Evolutionary conservation across 176 grass and related monocot genomes (phyloP).

Genomic region (Elymus sibiricus): DNA sequence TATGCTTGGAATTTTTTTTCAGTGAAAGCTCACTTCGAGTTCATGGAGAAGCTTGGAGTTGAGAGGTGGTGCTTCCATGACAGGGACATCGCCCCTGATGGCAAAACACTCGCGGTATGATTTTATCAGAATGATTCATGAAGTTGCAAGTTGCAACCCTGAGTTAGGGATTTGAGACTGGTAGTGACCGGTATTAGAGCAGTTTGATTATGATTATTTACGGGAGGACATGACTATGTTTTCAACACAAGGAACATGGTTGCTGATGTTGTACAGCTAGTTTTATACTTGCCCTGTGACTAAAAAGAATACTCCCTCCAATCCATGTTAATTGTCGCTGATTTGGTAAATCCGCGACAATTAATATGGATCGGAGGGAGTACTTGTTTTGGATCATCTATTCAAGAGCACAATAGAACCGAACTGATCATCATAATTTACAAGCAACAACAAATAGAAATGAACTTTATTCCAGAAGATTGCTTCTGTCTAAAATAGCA

Average conservation of each 20-base stretch:
- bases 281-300: neutral
- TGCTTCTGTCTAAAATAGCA: neutral
- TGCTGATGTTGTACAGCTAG: neutral
- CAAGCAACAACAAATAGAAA: neutral
- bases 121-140: neutral
- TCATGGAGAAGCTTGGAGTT: slow-evolving; percentile 96
- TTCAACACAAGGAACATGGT: neutral
- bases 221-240: neutral
- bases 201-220: neutral
- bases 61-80: slow-evolving; percentile 97
- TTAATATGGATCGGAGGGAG: too few relatives aligned
- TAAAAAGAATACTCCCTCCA: neutral
- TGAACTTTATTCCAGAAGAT: neutral
- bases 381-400: slow-evolving; percentile 7
- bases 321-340: too few relatives aligned
- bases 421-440: slow-evolving; percentile 16
- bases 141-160: neutral
- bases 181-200: neutral
- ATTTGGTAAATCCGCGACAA: too few relatives aligned
- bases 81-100: slow-evolving; percentile 92
- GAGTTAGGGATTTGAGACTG: neutral
- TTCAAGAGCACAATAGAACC: neutral
- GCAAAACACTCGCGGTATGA: slow-evolving; percentile 67
- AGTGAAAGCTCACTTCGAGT: slow-evolving; percentile 98
- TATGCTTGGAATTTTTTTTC: slow-evolving; percentile 12